A percentile compares a stretch with the other conserved stretches of the same genome.
These are phyloP conservation scores for Tolypocladium tundrense DNA, from an alignment of 2,329 filamentous ascomycete genomes.

Conservation along the genomic window DNA sequence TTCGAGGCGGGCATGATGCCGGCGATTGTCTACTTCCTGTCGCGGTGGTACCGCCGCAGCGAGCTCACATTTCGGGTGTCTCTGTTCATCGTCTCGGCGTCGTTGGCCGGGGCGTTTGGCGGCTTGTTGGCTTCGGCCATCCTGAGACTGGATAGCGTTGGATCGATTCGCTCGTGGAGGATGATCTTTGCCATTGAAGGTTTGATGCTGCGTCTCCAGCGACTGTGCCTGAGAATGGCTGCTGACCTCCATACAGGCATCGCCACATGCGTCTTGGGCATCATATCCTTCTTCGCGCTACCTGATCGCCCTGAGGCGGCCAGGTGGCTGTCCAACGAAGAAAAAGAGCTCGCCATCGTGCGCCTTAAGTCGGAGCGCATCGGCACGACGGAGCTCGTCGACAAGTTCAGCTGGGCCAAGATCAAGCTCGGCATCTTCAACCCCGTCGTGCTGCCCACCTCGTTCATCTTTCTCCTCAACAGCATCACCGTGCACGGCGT, in stretches of 20 bases:
- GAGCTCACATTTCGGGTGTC: constrained; percentile 54
- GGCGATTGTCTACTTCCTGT: constrained; percentile 56
- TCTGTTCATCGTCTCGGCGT: constrained; percentile 55
- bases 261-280: constrained; percentile 37
- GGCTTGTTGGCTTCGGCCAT: constrained; percentile 55
- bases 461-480: constrained; percentile 52
- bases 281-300: constrained; percentile 50
- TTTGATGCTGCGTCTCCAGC: neutral
- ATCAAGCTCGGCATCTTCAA: constrained; percentile 51
- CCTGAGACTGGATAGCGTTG: constrained; percentile 46
- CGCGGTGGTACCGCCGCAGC: constrained; percentile 50
- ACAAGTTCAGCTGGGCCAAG: constrained; percentile 50
- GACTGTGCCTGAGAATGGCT: neutral
- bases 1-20: constrained; percentile 59
- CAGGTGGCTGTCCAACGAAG: constrained; percentile 51
- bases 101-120: constrained; percentile 57
- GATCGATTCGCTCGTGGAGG: constrained; percentile 47
- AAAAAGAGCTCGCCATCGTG: constrained; percentile 52
- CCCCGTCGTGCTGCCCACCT: constrained; percentile 40
- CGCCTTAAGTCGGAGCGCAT: constrained; percentile 50
- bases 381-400: constrained; percentile 42
- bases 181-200: constrained; percentile 63
- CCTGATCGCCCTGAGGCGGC: constrained; percentile 58
- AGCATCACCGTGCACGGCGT: constrained; percentile 65
- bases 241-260: constrained; percentile 32